Conservation (phyloP, 2,329 filamentous ascomycete genomes). For the Phialocephala subalpina region DNA sequence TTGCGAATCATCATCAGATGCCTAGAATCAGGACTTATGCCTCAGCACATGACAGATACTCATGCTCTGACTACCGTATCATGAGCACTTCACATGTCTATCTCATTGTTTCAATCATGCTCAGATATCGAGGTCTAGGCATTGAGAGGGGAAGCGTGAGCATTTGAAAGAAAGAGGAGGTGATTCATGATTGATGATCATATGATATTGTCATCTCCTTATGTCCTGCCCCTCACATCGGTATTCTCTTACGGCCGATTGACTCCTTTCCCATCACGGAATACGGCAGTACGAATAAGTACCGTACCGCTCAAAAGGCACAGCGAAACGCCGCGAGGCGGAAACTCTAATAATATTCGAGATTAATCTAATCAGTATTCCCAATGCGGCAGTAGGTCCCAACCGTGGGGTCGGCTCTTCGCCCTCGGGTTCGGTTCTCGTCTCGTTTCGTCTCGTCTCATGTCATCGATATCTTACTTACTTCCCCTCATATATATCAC, state of each 20-base stretch:
- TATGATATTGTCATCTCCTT: neutral
- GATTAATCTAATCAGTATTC: neutral
- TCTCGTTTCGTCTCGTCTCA: constrained; percentile 15
- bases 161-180: neutral
- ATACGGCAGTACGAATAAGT: neutral
- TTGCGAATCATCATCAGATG: neutral
- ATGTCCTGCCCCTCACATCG: constrained; percentile 2
- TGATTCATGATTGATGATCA: neutral
- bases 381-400: neutral
- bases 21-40: neutral
- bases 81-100: constrained; percentile 1
- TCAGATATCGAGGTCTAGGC: neutral
- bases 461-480: neutral
- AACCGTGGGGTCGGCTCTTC: neutral
- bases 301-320: neutral
- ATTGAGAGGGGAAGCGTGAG: neutral
- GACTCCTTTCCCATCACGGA: neutral
- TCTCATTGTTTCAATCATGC: neutral
- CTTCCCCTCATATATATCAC: constrained; percentile 2
- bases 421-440: neutral
- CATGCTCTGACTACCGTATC: neutral
- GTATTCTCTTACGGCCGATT: neutral
- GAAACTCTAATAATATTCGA: neutral
- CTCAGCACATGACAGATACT: neutral
- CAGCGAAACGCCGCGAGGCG: neutral